These are phyloP conservation scores for Ophiostoma quercus DNA, from an alignment of 2,329 filamentous ascomycete species.

Conservation along the genomic window DNA sequence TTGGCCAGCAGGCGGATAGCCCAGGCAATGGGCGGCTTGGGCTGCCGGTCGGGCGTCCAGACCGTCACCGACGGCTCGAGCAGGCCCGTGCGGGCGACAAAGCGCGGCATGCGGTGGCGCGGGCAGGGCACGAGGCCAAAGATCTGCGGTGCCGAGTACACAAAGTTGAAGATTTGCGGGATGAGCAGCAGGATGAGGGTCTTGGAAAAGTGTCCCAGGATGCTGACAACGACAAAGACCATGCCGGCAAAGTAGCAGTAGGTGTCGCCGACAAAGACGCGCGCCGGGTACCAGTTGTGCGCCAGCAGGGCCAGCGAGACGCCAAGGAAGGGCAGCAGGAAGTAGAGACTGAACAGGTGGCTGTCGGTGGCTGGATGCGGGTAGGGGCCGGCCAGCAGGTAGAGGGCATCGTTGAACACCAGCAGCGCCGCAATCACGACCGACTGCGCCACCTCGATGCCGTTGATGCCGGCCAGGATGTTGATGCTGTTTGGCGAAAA, in stretches of 20 bases:
- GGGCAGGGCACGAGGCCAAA: slow-evolving; percentile 89
- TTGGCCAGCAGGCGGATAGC: slow-evolving; percentile 63
- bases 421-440: slow-evolving; percentile 82
- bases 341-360: slow-evolving; percentile 91
- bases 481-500: slow-evolving; percentile 99
- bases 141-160: slow-evolving; percentile 88
- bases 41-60: slow-evolving; percentile 64
- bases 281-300: slow-evolving; percentile 95
- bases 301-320: slow-evolving; percentile 79
- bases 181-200: slow-evolving; percentile 85
- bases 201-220: slow-evolving; percentile 96
- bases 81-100: slow-evolving; percentile 78
- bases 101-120: slow-evolving; percentile 81
- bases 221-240: slow-evolving; percentile 96
- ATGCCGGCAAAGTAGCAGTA: slow-evolving; percentile 99
- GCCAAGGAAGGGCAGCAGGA: slow-evolving; percentile 88
- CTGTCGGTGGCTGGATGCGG: slow-evolving; percentile 93
- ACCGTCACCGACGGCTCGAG: slow-evolving; percentile 81
- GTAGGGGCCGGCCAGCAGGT: slow-evolving; percentile 60
- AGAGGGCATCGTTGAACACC: slow-evolving; percentile 79
- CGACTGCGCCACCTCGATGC: slow-evolving; percentile 92
- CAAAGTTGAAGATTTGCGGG: slow-evolving; percentile 93
- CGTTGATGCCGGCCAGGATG: slow-evolving; percentile 98
- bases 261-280: slow-evolving; percentile 94
- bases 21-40: slow-evolving; percentile 56